Percentiles rank a stretch among this genome's conserved stretches.
Conservation (phyloP, 2,329 filamentous ascomycete species). For the Curvularia hawaiiensis region DNA sequence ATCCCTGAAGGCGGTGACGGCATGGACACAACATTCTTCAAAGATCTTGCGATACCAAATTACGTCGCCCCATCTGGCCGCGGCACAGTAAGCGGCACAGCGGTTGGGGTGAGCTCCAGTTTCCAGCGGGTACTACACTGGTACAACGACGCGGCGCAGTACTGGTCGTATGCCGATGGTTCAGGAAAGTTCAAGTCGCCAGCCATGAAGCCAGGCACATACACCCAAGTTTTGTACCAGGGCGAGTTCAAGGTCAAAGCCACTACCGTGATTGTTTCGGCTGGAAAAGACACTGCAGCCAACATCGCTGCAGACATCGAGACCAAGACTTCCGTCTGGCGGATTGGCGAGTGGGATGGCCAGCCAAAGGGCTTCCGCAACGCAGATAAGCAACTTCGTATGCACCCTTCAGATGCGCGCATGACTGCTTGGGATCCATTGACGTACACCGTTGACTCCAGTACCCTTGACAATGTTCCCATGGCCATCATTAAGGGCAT, state of each 20-base stretch:
- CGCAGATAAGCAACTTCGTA: constrained; percentile 68
- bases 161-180: constrained; percentile 65
- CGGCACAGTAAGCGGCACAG: constrained; percentile 65
- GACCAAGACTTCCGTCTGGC: constrained; percentile 62
- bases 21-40: constrained; percentile 64
- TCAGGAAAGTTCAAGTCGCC: constrained; percentile 65
- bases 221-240: constrained; percentile 71
- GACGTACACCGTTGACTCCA: constrained; percentile 67
- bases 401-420: constrained; percentile 70
- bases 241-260: constrained; percentile 62
- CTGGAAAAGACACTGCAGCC: constrained; percentile 55
- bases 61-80: constrained; percentile 62
- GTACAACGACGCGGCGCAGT: constrained; percentile 66
- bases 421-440: constrained; percentile 66
- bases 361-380: constrained; percentile 65
- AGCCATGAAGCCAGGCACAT: constrained; percentile 69
- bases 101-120: constrained; percentile 58
- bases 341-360: constrained; percentile 70
- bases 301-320: constrained; percentile 58
- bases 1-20: constrained; percentile 52
- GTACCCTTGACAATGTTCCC: constrained; percentile 60
- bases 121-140: constrained; percentile 68
- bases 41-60: constrained; percentile 61
- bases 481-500: constrained; percentile 69
- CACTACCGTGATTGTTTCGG: constrained; percentile 52